Evolutionary conservation across 176 grass and related monocot species (phyloP).

Genomic region (Raddia distichophylla): DNA sequence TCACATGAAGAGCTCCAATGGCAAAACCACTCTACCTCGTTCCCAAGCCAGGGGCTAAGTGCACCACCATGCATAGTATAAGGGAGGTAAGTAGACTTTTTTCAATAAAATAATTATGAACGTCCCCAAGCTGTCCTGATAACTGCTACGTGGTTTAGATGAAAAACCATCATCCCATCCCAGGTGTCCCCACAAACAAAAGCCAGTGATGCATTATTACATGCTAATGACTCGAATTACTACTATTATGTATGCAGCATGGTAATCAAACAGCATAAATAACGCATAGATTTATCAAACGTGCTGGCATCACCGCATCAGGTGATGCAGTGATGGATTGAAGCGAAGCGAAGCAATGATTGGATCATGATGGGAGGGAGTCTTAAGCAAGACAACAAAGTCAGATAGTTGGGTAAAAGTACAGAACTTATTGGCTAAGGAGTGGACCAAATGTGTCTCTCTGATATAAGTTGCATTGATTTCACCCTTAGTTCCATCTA

Average conservation of each 20-base stretch:
- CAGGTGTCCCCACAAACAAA: neutral
- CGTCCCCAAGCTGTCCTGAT: neutral
- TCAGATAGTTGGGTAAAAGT: conserved; percentile 6
- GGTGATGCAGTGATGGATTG: neutral
- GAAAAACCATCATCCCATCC: neutral
- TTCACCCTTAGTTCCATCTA: neutral
- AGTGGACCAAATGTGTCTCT: conserved; percentile 13
- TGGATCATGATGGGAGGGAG: neutral
- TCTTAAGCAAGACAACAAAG: neutral
- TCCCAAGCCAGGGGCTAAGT: too few relatives aligned
- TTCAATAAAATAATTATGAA: conserved; percentile 1
- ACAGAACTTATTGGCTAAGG: neutral
- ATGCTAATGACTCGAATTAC: conserved; percentile 26
- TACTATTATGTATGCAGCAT: conserved; percentile 20
- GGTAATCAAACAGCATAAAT: neutral
- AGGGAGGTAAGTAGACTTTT: too few relatives aligned
- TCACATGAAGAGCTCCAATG: too few relatives aligned
- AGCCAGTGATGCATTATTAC: conserved; percentile 7
- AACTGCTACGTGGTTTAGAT: neutral
- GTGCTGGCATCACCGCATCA: neutral
- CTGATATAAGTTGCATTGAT: neutral
- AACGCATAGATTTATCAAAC: conserved; percentile 12
- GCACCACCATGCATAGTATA: too few relatives aligned
- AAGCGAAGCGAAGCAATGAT: neutral
- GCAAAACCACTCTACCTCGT: too few relatives aligned